Conservation (phyloP, 208 protist species). For the Wallacemonas sp. region DNA sequence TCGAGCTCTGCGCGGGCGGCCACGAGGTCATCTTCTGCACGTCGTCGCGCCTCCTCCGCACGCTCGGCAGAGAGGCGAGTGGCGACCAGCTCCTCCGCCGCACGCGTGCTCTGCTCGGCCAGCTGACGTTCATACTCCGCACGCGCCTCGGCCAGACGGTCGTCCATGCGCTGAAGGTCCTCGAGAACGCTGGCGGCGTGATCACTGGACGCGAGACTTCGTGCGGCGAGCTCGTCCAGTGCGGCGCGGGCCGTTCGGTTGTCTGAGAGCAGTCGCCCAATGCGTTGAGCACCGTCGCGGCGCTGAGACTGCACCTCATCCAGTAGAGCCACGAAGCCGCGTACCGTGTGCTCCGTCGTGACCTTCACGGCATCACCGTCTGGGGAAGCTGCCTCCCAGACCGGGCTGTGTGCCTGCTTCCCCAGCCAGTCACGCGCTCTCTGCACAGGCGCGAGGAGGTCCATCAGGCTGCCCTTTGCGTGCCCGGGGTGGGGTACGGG, state of each 20-base stretch:
- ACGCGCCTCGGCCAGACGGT: conserved; percentile 16
- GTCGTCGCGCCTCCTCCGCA: conserved; percentile 27
- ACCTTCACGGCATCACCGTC: too few species aligned
- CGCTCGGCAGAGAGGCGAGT: conserved; percentile 35
- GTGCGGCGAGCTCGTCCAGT: conserved; percentile 19
- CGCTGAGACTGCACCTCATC: not conserved
- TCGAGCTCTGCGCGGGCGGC: conserved; percentile 26
- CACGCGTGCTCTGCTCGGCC: conserved; percentile 7
- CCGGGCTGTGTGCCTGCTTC: not conserved
- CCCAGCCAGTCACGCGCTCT: not conserved
- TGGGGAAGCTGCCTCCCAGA: too few species aligned
- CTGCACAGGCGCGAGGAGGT: conserved; percentile 5
- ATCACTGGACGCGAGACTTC: conserved; percentile 8
- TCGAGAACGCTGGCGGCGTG: conserved; percentile 18
- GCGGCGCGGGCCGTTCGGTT: not conserved
- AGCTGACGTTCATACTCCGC: conserved; percentile 49
- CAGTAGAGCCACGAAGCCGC: conserved; percentile 1
- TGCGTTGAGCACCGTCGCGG: not conserved
- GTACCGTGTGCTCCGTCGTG: not conserved
- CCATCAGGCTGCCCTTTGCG: not conserved
- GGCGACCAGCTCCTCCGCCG: conserved; percentile 35
- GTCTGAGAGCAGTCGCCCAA: not conserved
- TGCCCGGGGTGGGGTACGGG: not conserved
- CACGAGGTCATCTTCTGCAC: conserved; percentile 28
- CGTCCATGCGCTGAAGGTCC: conserved; percentile 20